Evolutionary conservation across 192 early-diverging fungal genomes (phyloP).

Genomic region (Geranomyces michiganensis): DNA sequence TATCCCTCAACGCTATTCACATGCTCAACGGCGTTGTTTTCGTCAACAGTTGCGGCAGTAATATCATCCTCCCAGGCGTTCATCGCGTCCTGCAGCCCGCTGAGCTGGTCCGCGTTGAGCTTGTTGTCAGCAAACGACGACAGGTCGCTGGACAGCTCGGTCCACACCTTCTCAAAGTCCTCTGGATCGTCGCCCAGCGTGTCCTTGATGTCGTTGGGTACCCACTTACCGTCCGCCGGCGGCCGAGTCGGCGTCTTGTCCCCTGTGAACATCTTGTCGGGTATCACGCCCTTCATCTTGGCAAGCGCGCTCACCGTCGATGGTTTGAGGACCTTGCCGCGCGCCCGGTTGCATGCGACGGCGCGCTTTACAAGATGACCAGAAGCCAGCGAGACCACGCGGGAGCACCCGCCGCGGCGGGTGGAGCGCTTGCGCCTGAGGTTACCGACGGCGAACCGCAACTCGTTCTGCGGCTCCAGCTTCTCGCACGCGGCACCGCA

Average conservation of each 20-base stretch:
- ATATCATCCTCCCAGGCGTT: neutral
- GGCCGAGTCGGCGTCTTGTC: neutral
- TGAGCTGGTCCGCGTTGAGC: neutral
- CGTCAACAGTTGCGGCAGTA: neutral
- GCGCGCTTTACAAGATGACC: too few species aligned
- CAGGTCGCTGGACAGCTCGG: neutral
- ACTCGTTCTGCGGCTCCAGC: neutral
- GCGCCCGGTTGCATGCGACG: neutral
- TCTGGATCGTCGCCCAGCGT: neutral
- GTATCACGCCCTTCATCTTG: neutral
- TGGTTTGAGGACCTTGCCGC: neutral
- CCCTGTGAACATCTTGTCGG: neutral
- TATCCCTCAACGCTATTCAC: neutral
- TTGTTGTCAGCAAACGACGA: neutral
- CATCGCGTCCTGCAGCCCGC: neutral
- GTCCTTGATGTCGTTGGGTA: neutral
- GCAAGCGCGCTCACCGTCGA: neutral
- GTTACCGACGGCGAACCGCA: neutral
- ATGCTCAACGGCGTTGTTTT: neutral
- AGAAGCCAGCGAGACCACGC: too few species aligned
- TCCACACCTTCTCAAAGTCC: neutral
- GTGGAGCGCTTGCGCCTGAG: neutral
- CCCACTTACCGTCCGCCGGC: slow-evolving; percentile 1
- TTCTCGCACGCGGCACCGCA: neutral
- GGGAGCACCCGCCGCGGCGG: neutral